Evolutionary conservation across 2,329 filamentous ascomycete genomes (phyloP), one percentile per base, ranked within the genome.

Genomic region (Colletotrichum falcatum): DNA sequence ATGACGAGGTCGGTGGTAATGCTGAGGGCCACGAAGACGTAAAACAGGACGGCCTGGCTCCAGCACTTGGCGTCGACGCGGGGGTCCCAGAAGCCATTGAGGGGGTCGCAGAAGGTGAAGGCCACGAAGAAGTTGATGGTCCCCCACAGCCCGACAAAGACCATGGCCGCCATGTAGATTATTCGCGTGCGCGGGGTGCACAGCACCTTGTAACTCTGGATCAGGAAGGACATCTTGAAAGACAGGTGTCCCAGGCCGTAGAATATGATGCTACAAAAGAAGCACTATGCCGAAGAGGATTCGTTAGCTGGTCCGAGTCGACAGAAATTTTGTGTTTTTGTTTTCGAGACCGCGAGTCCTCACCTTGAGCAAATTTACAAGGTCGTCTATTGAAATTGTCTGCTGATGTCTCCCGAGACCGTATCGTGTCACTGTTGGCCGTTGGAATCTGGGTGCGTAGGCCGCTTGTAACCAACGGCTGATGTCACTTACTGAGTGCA

Each of bases 151-250:
- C 73, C 68, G 37, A 79, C 69, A 2, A 77, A 8, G 14, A 78
- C 37, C 51, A 77, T 76, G 28, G 75, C 73, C 16, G 63, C 54
- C 53, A 77, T 64, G 61, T 77, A 79, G 56, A 76, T 61, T 18
- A 58, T 73, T n/a, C 72, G 73, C 71, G 75, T 74, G 16, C 74
- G 72, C 23, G 75, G 70, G 20, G 81, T 66, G 30, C 66, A 70
- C 18, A 77, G 76, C n/a, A 81, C 74, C 18, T 79, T 78, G 46
- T 79, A 79, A 73, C 81, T 81, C 73, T 81, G 80, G 7, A 79
- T 67, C 46, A 81, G 72, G 54, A 82, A 79, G 2, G 79, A 77
- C 61, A 78, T 75, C 61, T 82, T 82, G 55, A 79, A 74, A 33
- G 73, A 71, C 33, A 75, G 44, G 5, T 81, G 74, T 30, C 74